phyloP scores from a whole-genome alignment of 2,329 filamentous ascomycete genomes.

The Cladosporium phlei region DNA sequence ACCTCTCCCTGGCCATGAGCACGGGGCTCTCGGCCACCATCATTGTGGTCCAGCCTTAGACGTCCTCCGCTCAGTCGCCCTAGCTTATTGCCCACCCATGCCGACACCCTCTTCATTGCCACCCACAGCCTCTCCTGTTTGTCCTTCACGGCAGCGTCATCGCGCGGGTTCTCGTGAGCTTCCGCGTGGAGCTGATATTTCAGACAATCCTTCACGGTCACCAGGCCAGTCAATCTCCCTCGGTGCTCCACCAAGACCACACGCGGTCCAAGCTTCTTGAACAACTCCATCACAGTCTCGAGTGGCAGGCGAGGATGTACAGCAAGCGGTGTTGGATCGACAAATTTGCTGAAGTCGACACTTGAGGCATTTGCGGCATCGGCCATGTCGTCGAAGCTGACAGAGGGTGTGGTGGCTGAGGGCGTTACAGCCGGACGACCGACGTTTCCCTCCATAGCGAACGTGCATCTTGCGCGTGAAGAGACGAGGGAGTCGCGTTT shows the following conservation, averaged over 20 bases:
- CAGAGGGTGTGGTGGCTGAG: conserved; percentile 30
- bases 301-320: conserved; percentile 87
- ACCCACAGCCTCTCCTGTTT: conserved; percentile 63
- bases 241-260: conserved; percentile 91
- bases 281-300: conserved; percentile 97
- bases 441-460: conserved; percentile 48
- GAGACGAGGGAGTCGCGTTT: conserved; percentile 64
- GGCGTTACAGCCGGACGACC: conserved; percentile 28
- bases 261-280: conserved; percentile 93
- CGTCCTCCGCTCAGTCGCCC: conserved; percentile 12
- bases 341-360: conserved; percentile 79
- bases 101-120: conserved; percentile 24
- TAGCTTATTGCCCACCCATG: conserved; percentile 25
- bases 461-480: conserved; percentile 67
- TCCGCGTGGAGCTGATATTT: conserved; percentile 98
- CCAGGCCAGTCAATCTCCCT: conserved; percentile 74
- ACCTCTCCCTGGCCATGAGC: background rate
- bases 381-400: conserved; percentile 57
- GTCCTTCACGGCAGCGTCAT: conserved; percentile 52
- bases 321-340: conserved; percentile 83
- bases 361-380: conserved; percentile 52
- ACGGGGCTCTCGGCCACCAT: background rate
- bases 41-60: conserved; percentile 1
- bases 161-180: conserved; percentile 68
- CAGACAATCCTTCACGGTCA: conserved; percentile 94